phyloP scores from a whole-genome alignment of 257 asterid genomes.

The Nicotiana otophora region DNA sequence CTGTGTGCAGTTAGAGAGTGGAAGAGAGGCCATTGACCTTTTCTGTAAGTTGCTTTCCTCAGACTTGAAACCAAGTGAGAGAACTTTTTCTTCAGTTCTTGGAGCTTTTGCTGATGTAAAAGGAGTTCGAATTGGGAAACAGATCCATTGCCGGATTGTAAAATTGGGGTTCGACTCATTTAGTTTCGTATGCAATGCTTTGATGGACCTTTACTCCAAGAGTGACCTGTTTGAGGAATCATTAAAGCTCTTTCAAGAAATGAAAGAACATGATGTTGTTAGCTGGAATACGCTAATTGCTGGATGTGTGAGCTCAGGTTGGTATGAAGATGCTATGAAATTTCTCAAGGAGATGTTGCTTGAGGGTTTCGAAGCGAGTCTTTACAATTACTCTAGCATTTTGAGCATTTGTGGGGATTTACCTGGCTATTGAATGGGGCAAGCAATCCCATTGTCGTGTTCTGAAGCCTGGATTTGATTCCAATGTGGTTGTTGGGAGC shows the following conservation, averaged over 20 bases:
- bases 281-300: conserved; percentile 67
- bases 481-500: conserved; percentile 68
- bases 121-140: conserved; percentile 42
- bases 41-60: conserved; percentile 40
- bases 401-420: conserved; percentile 66
- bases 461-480: conserved; percentile 51
- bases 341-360: conserved; percentile 35
- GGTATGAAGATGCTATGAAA: conserved; percentile 32
- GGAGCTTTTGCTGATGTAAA: conserved; percentile 58
- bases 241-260: conserved; percentile 35
- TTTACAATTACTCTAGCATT: conserved; percentile 62
- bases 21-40: conserved; percentile 42
- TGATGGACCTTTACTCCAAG: conserved; percentile 57
- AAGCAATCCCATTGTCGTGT: conserved; percentile 60
- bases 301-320: conserved; percentile 38
- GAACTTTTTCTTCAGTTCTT: conserved; percentile 53
- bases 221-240: conserved; percentile 37
- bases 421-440: conserved; percentile 75
- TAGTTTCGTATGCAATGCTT: conserved; percentile 51
- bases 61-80: conserved; percentile 56
- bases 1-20: conserved; percentile 43
- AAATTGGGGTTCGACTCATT: conserved; percentile 51
- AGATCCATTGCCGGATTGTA: conserved; percentile 46
- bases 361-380: conserved; percentile 44
- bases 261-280: conserved; percentile 49